phyloP scores from a whole-genome alignment of 1,284 basidiomycete genomes.

The Pholiota adiposa region DNA sequence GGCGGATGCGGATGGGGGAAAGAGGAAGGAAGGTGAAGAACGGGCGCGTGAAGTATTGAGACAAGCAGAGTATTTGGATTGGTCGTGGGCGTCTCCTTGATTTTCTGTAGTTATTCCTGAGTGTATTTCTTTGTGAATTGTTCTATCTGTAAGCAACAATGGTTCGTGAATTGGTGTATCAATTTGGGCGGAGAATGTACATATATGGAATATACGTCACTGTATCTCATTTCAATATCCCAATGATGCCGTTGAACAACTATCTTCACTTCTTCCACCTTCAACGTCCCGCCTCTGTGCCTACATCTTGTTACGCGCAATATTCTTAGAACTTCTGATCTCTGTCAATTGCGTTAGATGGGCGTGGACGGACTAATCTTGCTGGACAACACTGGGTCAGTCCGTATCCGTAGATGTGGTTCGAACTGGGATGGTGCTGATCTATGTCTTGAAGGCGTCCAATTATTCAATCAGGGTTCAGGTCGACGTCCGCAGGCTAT shows the following conservation, averaged over 20 bases:
- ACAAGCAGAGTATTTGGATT: conserved; percentile 57
- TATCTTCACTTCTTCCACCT: neutral
- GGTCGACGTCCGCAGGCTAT: conserved; percentile 77
- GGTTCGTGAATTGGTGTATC: neutral
- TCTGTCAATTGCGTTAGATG: conserved; percentile 43
- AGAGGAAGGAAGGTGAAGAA: conserved; percentile 54
- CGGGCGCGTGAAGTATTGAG: conserved; percentile 51
- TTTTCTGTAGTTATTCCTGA: neutral
- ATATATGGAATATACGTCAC: neutral
- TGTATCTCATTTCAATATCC: neutral
- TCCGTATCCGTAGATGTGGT: conserved; percentile 17
- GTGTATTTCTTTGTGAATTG: no score
- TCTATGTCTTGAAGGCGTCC: conserved; percentile 61
- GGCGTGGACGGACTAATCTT: conserved; percentile 92
- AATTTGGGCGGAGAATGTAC: neutral
- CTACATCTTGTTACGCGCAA: no score
- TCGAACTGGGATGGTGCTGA: conserved; percentile 16
- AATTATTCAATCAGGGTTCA: conserved; percentile 92
- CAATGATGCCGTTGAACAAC: neutral
- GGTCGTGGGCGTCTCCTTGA: conserved; percentile 66
- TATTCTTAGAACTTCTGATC: neutral
- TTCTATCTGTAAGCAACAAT: no score
- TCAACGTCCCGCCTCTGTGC: neutral
- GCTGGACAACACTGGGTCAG: conserved; percentile 80
- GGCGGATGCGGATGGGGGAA: conserved; percentile 35